phyloP scores from a whole-genome alignment of 2,329 filamentous ascomycete species.

The Ophioceras dolichostomum region DNA sequence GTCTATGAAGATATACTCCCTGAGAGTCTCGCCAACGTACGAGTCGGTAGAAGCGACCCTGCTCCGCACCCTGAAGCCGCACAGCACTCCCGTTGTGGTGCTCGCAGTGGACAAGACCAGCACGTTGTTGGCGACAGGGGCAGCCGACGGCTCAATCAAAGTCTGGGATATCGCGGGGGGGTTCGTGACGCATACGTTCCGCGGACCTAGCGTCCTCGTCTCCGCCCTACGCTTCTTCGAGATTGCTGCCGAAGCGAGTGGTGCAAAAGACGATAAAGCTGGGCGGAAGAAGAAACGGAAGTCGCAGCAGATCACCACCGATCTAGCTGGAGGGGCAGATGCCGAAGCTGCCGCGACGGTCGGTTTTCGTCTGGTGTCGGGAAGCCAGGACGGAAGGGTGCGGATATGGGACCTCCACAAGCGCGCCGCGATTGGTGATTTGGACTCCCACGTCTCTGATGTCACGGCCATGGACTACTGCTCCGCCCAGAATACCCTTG shows the following conservation, averaged over 20 bases:
- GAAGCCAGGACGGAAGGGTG: constrained; percentile 88
- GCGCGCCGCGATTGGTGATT: constrained; percentile 59
- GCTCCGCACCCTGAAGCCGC: constrained; percentile 74
- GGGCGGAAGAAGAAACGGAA: constrained; percentile 25
- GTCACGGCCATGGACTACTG: constrained; percentile 83
- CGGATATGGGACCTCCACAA: constrained; percentile 86
- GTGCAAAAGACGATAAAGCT: constrained; percentile 23
- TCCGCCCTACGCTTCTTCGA: constrained; percentile 91
- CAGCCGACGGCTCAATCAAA: constrained; percentile 87
- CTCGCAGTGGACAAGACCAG: constrained; percentile 76
- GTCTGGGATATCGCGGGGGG: constrained; percentile 91
- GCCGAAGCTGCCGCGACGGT: constrained; percentile 23
- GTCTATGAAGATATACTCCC: constrained; percentile 81
- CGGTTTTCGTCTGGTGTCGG: constrained; percentile 73
- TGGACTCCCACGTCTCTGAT: constrained; percentile 91
- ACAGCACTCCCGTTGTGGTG: constrained; percentile 79
- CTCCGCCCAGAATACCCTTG: constrained; percentile 55
- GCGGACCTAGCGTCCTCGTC: constrained; percentile 81
- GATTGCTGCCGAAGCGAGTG: constrained; percentile 36
- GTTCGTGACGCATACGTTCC: constrained; percentile 89
- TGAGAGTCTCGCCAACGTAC: constrained; percentile 47
- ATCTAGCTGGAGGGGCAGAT: too few species aligned
- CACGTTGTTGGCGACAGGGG: constrained; percentile 82
- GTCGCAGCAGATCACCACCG: constrained; percentile 28
- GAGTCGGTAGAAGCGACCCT: constrained; percentile 53